Evolutionary conservation across 2,329 filamentous ascomycete genomes (phyloP).

Genomic region (Alternaria dauci): DNA sequence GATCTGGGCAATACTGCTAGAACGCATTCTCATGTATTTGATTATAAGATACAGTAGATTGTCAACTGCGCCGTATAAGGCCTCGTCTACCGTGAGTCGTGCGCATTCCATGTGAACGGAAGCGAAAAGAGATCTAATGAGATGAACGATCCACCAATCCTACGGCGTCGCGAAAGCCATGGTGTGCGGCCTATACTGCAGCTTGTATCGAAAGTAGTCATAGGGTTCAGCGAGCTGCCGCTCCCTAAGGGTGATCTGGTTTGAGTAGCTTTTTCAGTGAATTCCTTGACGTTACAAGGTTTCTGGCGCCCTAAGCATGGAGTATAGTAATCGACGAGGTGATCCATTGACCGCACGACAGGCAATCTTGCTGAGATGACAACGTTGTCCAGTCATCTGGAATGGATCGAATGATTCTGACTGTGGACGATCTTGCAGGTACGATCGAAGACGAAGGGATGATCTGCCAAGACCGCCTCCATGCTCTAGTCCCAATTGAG

Average conservation of each 20-base stretch:
- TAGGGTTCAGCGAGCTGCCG: background rate
- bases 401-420: too few species aligned
- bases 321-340: too few species aligned
- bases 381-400: too few species aligned
- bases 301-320: too few species aligned
- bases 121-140: background rate
- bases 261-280: background rate
- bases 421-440: too few species aligned
- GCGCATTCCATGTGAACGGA: background rate
- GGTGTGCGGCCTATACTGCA: background rate
- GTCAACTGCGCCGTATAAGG: background rate
- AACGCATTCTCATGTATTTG: background rate
- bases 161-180: background rate
- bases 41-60: background rate
- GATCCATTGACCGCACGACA: fast-evolving
- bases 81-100: background rate
- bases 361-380: too few species aligned
- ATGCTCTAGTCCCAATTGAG: too few species aligned
- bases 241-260: background rate
- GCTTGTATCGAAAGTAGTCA: background rate
- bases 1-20: background rate
- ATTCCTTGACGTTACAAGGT: background rate
- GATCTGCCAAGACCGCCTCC: too few species aligned
- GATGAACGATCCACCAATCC: background rate
- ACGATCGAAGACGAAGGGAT: too few species aligned